Conservation (phyloP, 306 rosid genomes). For the Comarum palustre region DNA sequence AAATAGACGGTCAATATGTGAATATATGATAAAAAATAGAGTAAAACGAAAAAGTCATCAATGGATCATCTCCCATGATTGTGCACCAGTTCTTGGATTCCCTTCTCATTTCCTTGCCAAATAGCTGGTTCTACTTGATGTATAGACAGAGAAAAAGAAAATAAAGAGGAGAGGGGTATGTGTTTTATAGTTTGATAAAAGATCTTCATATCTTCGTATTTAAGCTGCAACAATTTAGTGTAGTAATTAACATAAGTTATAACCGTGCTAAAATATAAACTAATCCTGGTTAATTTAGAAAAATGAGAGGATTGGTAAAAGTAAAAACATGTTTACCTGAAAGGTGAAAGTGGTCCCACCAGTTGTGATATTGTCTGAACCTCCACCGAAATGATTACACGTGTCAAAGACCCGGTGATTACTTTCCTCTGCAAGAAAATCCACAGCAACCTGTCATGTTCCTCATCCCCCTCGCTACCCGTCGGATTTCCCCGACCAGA, state of each 20-base stretch:
- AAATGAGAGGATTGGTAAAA: constrained; percentile 24
- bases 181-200: too few relatives aligned
- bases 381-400: constrained; percentile 34
- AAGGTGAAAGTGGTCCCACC: constrained; percentile 32
- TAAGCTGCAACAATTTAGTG: too few relatives aligned
- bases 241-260: too few relatives aligned
- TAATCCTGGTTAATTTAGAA: neutral
- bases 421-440: neutral
- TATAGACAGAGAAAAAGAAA: neutral
- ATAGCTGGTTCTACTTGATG: neutral
- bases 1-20: too few relatives aligned
- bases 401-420: constrained; percentile 14
- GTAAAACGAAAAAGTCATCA: too few relatives aligned
- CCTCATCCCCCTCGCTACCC: neutral
- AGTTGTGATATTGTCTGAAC: constrained; percentile 6
- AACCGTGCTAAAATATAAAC: too few relatives aligned
- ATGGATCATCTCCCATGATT: too few relatives aligned
- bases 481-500: constrained; percentile 30
- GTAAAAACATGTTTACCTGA: constrained; percentile 31
- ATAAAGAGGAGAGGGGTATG: too few relatives aligned
- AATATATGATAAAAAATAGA: too few relatives aligned
- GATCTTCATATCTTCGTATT: too few relatives aligned
- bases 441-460: constrained; percentile 2
- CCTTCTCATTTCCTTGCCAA: constrained; percentile 6
- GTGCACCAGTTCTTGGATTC: neutral